Base-by-base conservation (phyloP, 192 early-diverging fungal genomes). In the Mortierella claussenii region DNA sequence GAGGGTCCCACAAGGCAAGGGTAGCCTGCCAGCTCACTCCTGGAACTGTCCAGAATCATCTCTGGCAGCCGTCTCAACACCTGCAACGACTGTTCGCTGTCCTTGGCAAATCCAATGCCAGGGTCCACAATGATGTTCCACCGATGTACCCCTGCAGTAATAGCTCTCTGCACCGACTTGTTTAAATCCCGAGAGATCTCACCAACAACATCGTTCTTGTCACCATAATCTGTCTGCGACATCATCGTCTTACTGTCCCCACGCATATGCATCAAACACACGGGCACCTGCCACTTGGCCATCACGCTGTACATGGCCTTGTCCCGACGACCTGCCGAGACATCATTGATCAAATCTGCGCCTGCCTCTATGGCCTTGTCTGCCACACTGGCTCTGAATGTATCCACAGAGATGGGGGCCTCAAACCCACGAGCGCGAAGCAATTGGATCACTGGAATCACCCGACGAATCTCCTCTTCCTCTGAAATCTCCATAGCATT, bases 91-190 rank as follows among this genome's bases (percentile, higher is more conserved):
- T 99, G 98, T 3, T 86, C 85, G 26, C 82, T 84, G 9, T 90
- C 89, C 81, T 99, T 99, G 31, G 97, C 95, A 84, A 99, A 99
- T 1, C 98, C 98, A 60, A 99, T 88, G 24, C 98, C 98, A 13
- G 98, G 98, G 65, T 99, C 98, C 3, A 97, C 79, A 64, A 97
- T 92, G 26, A 99, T 94, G 79, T 98, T 98, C 98, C 98, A 99
- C 12, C 96, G 85, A 43, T 88, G 84, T 5, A 99, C 88, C 47
- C 97, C 97, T 2, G 85, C 82, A n/a, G 80, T 69, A 21, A 97
- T 80, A 1, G 96, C 95, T 20, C 70, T 79, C 47, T 89, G 71
- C 21, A 96, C 86, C 10, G 86, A 79, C 55, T 81, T 80, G 23
- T 83, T 80, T n/a, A 99, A 84, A 66, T 90, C 90, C 9, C 76